Base-by-base conservation (phyloP, 202 grass and related monocot genomes). In the Alloteropsis angusta region DNA sequence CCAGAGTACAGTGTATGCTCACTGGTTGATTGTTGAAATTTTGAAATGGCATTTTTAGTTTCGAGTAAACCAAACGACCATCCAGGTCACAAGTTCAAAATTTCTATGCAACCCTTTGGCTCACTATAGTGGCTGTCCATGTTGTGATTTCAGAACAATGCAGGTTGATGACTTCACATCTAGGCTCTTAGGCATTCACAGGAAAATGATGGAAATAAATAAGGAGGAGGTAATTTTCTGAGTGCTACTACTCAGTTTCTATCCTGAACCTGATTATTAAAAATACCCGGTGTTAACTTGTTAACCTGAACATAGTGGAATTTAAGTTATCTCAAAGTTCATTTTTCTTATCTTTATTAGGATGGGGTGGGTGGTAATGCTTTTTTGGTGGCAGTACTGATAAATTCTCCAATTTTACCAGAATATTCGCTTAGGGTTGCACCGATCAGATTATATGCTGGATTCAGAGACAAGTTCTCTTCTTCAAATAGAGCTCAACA, bases 401-500 rank as follows among this genome's bases (percentile, higher is more conserved):
- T 18, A 45, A 47, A 4, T 59, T 25, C 53, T 57, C 44, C 6
- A 72, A 68, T 41, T 57, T 70, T 75, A 55, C 58, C 87, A 98
- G 95, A 90, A 92, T 80, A 94, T 98, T 56, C 89, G 91, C 18
- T 58, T 98, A 21, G 95, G 95, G 60, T 81, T 97, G 85, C 89
- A 94, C 75, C 88, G 95, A 65, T 97, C 95, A 87, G 91, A 94
- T 89, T 98, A 94, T 88, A 94, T 98, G 95, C 44, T 98, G 74
- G 91, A 98, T 89, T 85, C 85, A 55, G 91, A 89, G 83, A 98
- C 95, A 28, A 88, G 72, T 39, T 88, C 89, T 74, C 95, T 97
- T 92, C 85, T 94, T 83, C 95, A 97, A 90, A 90, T 97, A 81
- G 95, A 98, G 82, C 87, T 98, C 54, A 98, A 98, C 75, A 94